Conservation (phyloP, 805 yeast genomes). For the Wickerhamiella galacta region DNA sequence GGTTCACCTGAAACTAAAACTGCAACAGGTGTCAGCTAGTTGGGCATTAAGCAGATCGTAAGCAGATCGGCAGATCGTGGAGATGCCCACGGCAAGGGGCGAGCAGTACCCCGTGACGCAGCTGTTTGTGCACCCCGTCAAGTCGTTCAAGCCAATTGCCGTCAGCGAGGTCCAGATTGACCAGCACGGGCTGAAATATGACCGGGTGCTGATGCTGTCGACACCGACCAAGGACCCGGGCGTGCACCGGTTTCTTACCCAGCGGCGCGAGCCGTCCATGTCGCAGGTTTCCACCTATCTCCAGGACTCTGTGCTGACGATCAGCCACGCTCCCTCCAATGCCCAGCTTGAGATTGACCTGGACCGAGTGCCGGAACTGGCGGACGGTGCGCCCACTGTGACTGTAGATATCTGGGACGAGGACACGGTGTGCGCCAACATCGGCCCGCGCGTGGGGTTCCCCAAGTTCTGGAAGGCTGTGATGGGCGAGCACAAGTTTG, state of each 20-base stretch:
- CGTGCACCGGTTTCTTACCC: conserved; percentile 16
- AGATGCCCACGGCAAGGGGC: no score
- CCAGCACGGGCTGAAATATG: conserved; percentile 20
- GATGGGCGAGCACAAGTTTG: conserved; percentile 2
- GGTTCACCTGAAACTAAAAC: no score
- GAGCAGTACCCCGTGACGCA: conserved; percentile 6
- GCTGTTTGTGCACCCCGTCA: conserved; percentile 19
- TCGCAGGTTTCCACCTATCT: conserved; percentile 14
- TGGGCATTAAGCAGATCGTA: no score
- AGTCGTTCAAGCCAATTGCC: conserved; percentile 19
- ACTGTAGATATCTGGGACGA: conserved; percentile 18
- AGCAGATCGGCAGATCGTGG: no score
- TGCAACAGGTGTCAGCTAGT: no score
- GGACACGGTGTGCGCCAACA: conserved; percentile 13
- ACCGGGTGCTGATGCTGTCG: conserved; percentile 20
- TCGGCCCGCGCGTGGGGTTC: conserved; percentile 9
- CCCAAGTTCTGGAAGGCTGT: conserved; percentile 1
- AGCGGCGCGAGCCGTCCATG: conserved; percentile 17
- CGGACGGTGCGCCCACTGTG: conserved; percentile 2
- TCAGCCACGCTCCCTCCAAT: conserved; percentile 10
- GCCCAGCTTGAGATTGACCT: conserved; percentile 9
- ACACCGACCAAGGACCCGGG: conserved; percentile 6
- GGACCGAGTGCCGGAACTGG: background rate
- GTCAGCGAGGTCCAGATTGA: conserved; percentile 16
- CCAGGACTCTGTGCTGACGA: conserved; percentile 7